Evolutionary conservation across 306 rosid genomes (phyloP).

Genomic region (Rosa persica): DNA sequence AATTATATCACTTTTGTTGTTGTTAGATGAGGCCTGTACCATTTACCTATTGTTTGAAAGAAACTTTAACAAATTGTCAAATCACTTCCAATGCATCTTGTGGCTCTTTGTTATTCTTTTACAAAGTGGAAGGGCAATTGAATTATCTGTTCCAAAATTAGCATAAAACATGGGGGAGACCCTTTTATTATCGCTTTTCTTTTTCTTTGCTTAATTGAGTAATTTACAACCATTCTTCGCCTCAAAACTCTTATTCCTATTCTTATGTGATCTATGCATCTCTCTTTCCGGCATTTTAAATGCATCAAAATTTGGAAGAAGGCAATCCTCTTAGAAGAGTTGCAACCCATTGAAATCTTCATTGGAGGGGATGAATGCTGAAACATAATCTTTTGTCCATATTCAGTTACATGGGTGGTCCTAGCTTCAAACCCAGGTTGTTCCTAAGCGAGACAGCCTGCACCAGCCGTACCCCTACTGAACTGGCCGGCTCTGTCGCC

Average conservation of each 20-base stretch:
- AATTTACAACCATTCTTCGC: neutral
- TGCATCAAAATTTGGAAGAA: neutral
- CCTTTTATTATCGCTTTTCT: neutral
- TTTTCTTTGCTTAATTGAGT: neutral
- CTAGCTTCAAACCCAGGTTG: slow-evolving; percentile 77
- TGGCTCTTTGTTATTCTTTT: neutral
- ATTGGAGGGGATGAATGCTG: neutral
- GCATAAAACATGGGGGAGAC: neutral
- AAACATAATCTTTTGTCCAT: neutral
- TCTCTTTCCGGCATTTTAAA: neutral
- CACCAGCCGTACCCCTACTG: slow-evolving; percentile 54
- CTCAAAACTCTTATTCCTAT: neutral
- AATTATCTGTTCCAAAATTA: neutral
- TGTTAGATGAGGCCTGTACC: neutral
- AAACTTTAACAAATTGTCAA: too few species aligned
- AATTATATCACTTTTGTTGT: neutral
- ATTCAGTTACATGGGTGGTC: slow-evolving; percentile 51
- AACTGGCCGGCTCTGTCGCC: neutral
- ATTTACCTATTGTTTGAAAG: neutral
- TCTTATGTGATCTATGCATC: neutral
- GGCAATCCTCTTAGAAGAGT: neutral
- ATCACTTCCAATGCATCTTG: neutral
- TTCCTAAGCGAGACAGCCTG: slow-evolving; percentile 47
- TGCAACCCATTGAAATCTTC: neutral
- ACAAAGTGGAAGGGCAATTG: neutral